Evolutionary conservation across 1,284 basidiomycete species (phyloP).

Genomic region (Laetiporus sulphureus): DNA sequence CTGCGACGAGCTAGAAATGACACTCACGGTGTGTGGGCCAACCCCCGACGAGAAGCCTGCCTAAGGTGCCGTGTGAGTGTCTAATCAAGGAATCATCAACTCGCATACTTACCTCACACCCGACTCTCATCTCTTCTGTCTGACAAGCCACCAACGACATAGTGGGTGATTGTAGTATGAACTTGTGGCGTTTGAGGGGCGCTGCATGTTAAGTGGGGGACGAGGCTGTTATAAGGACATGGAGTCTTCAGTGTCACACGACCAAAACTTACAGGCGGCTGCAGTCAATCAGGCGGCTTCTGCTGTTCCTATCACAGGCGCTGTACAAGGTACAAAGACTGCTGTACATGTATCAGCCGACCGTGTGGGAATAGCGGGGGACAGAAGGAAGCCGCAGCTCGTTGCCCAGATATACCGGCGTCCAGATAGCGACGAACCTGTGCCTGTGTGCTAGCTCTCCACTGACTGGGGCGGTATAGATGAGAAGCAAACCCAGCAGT

Average conservation of each 20-base stretch:
- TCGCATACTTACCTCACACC: neutral
- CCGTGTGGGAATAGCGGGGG: too few species aligned
- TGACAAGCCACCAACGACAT: neutral
- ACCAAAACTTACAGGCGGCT: conserved; percentile 7
- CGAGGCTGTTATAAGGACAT: neutral
- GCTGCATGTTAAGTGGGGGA: neutral
- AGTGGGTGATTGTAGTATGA: neutral
- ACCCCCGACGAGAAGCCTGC: neutral
- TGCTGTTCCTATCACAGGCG: too few species aligned
- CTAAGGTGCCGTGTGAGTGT: neutral
- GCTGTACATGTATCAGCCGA: too few species aligned
- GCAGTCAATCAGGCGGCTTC: neutral
- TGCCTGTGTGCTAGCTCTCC: too few species aligned
- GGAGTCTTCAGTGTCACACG: conserved; percentile 9
- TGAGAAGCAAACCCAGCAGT: too few species aligned
- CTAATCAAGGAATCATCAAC: neutral
- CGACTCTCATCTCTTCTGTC: neutral
- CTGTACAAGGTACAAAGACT: too few species aligned
- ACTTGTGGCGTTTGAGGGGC: neutral
- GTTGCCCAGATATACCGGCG: too few species aligned
- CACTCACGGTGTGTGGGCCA: conserved; percentile 1
- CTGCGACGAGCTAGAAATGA: neutral
- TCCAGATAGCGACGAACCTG: too few species aligned
- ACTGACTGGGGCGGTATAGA: too few species aligned
- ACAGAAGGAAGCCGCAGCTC: too few species aligned